Evolutionary conservation across 73 alveolate species (phyloP).

Genomic region (Blepharisma stoltei): DNA sequence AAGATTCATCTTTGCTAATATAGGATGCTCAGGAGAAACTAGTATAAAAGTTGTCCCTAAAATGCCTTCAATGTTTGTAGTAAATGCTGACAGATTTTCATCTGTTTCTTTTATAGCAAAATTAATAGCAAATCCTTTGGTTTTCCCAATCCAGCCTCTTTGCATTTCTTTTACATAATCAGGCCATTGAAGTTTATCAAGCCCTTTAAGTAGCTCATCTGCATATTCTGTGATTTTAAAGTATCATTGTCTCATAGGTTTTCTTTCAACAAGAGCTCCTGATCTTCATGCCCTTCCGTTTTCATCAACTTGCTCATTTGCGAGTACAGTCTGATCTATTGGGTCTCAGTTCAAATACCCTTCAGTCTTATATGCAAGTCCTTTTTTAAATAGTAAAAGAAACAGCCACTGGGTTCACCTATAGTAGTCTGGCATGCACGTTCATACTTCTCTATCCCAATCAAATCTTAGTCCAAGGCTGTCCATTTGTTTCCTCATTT

Average conservation of each 20-base stretch:
- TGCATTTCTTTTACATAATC: conserved; percentile 54
- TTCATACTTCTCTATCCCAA: conserved; percentile 62
- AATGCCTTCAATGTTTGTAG: conserved; percentile 59
- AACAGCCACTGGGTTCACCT: conserved; percentile 63
- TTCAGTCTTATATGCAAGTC: conserved; percentile 65
- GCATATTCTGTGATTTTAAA: conserved; percentile 59
- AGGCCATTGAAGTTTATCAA: conserved; percentile 56
- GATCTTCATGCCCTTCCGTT: conserved; percentile 67
- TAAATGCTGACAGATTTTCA: conserved; percentile 35
- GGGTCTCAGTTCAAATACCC: conserved; percentile 79
- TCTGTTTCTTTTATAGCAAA: conserved; percentile 27
- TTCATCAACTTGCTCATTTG: conserved; percentile 65
- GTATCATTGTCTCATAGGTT: conserved; percentile 54
- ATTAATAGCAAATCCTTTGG: conserved; percentile 44
- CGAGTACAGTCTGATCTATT: conserved; percentile 59
- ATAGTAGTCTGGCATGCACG: conserved; percentile 51
- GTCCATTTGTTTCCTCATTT: conserved; percentile 51
- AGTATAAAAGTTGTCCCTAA: conserved; percentile 57
- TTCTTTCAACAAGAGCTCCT: conserved; percentile 63
- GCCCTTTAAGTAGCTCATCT: conserved; percentile 41
- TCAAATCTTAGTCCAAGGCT: conserved; percentile 59
- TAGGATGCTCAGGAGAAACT: conserved; percentile 46
- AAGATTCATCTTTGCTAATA: background rate
- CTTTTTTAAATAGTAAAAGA: conserved; percentile 40
- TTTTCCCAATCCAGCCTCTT: conserved; percentile 72